Percentiles rank a stretch among this genome's conserved stretches.
phyloP scores from a whole-genome alignment of 1,284 basidiomycete genomes.

The Ustilago hordei region DNA sequence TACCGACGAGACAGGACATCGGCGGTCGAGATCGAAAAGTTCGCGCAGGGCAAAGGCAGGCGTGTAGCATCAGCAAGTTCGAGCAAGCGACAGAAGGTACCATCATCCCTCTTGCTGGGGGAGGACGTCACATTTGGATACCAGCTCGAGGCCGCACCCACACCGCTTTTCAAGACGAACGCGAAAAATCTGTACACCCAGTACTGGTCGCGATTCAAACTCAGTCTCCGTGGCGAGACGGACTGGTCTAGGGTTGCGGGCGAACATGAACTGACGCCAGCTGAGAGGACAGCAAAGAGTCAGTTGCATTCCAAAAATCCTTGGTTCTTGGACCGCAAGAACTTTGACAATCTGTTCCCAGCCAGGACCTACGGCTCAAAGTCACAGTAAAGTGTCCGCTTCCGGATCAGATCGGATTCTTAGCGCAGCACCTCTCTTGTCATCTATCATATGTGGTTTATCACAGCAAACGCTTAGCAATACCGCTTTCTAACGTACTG shows the following conservation, averaged over 20 bases:
- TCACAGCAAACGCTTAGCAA: background rate
- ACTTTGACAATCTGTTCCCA: constrained; percentile 54
- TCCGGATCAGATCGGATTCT: background rate
- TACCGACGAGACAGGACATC: constrained; percentile 42
- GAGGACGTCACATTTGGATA: constrained; percentile 44
- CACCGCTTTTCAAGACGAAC: constrained; percentile 30
- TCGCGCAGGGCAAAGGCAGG: constrained; percentile 34
- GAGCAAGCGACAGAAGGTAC: constrained; percentile 28
- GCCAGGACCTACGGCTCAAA: constrained; percentile 14
- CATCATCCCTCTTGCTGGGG: constrained; percentile 45
- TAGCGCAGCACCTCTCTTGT: background rate
- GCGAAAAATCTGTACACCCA: constrained; percentile 46
- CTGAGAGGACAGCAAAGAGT: constrained; percentile 23
- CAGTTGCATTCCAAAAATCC: constrained; percentile 44
- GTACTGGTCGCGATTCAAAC: constrained; percentile 49
- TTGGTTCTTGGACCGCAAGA: constrained; percentile 53
- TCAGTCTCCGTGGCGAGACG: constrained; percentile 41
- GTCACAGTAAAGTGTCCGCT: background rate
- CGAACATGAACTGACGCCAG: constrained; percentile 10
- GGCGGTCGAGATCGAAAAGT: constrained; percentile 37
- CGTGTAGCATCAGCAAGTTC: constrained; percentile 25
- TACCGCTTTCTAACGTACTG: background rate
- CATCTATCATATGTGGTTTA: constrained; percentile 22
- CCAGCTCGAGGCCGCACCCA: constrained; percentile 50
- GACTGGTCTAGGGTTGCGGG: constrained; percentile 42